Percentiles rank a stretch among this genome's conserved stretches.
Evolutionary conservation across 345 rosid species (phyloP).

Genomic region (Gynandropsis gynandra): DNA sequence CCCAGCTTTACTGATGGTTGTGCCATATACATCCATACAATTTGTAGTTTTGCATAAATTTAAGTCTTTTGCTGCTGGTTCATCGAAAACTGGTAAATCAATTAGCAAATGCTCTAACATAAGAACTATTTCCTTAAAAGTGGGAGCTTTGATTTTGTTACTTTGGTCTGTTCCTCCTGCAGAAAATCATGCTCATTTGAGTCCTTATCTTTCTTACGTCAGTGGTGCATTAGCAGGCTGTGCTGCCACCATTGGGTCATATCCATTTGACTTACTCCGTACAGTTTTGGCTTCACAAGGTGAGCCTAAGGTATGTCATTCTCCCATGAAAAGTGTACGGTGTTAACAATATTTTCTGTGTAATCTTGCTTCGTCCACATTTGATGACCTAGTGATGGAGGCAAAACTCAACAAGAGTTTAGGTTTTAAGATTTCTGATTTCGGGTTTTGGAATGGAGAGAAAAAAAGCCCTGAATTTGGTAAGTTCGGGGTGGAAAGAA

Average conservation of each 20-base stretch:
- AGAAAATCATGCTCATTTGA: slow-evolving; percentile 59
- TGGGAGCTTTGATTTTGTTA: neutral
- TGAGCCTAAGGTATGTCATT: slow-evolving; percentile 58
- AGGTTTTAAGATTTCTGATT: no score
- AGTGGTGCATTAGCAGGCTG: slow-evolving; percentile 75
- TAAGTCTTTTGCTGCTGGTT: slow-evolving; percentile 55
- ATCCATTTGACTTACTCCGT: slow-evolving; percentile 75
- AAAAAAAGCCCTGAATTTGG: no score
- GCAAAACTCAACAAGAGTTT: no score
- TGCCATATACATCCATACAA: slow-evolving; percentile 75
- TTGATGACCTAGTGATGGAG: no score
- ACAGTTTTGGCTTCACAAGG: slow-evolving; percentile 78
- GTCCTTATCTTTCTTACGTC: slow-evolving; percentile 55
- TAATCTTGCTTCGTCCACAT: no score
- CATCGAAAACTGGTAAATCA: slow-evolving; percentile 52
- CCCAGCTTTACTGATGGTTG: slow-evolving; percentile 76
- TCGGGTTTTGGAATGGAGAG: no score
- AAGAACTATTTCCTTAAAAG: no score
- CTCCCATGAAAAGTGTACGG: neutral
- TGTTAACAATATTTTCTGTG: no score
- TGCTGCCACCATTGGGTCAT: slow-evolving; percentile 74
- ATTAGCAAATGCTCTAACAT: no score
- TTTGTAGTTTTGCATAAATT: slow-evolving; percentile 58
- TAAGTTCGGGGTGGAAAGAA: no score
- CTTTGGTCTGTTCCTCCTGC: slow-evolving; percentile 15